Conservation (phyloP, 768 basidiomycete species). For the Trametes gibbosa region DNA sequence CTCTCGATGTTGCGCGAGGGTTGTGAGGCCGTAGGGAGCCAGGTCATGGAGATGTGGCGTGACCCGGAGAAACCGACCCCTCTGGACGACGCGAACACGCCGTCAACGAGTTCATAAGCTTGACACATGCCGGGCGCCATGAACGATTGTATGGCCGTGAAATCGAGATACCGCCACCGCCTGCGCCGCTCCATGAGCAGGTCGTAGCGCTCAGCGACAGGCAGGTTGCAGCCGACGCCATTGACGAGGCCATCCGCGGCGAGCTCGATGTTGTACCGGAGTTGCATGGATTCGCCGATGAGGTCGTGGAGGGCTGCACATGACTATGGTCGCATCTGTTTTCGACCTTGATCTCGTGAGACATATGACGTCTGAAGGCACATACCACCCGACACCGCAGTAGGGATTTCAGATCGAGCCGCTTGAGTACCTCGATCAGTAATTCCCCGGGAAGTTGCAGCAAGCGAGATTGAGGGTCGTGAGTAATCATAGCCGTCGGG, state of each 20-base stretch:
- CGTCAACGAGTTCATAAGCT: constrained; percentile 62
- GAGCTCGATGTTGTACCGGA: constrained; percentile 34
- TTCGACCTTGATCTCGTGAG: no score
- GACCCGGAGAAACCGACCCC: constrained; percentile 14
- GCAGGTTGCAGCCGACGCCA: constrained; percentile 16
- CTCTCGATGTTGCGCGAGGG: constrained; percentile 23
- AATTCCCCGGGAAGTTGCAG: constrained; percentile 21
- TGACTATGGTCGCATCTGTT: constrained; percentile 17
- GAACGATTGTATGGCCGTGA: constrained; percentile 25
- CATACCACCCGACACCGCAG: constrained; percentile 17
- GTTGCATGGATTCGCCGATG: constrained; percentile 23
- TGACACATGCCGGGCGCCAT: constrained; percentile 37
- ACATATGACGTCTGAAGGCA: not conserved
- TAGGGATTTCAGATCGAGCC: constrained; percentile 17
- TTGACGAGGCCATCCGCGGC: constrained; percentile 31
- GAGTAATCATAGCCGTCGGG: not conserved
- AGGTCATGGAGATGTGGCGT: constrained; percentile 25
- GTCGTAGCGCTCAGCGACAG: constrained; percentile 32
- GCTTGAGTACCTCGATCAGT: constrained; percentile 14
- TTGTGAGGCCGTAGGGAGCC: constrained; percentile 23
- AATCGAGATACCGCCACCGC: constrained; percentile 35
- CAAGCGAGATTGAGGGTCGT: not conserved
- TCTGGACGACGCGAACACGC: constrained; percentile 49
- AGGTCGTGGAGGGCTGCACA: constrained; percentile 23
- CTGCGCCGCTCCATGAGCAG: constrained; percentile 34